Evolutionary conservation across 192 early-diverging fungal genomes (phyloP).

Genomic region (Allomyces macrogynus): DNA sequence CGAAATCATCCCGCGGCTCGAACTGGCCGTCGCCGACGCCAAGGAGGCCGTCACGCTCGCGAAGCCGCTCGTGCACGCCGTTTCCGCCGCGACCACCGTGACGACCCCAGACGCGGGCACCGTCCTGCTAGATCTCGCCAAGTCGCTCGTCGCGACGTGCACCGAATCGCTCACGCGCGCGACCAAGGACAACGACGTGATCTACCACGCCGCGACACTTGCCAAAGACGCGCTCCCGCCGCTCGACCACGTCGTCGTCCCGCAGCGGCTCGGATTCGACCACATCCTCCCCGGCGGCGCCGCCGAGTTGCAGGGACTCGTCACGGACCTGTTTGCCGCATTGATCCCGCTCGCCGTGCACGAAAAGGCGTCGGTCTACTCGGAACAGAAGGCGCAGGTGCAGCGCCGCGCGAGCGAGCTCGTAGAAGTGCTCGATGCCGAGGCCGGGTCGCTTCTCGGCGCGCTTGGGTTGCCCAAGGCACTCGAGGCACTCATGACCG

Average conservation of each 20-base stretch:
- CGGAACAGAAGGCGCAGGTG: slow-evolving; percentile 88
- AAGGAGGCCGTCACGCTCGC: slow-evolving; percentile 72
- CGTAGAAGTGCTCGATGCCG: slow-evolving; percentile 61
- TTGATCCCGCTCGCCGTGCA: slow-evolving; percentile 87
- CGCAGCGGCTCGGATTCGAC: slow-evolving; percentile 59
- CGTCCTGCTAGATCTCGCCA: slow-evolving; percentile 52
- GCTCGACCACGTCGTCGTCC: slow-evolving; percentile 45
- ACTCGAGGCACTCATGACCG: slow-evolving; percentile 54
- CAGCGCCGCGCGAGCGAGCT: slow-evolving; percentile 57
- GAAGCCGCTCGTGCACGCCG: slow-evolving; percentile 27
- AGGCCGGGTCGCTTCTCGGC: slow-evolving; percentile 59
- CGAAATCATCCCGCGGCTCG: slow-evolving; percentile 54
- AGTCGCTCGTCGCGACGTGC: slow-evolving; percentile 37
- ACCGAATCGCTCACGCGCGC: slow-evolving; percentile 47
- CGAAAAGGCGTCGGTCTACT: slow-evolving; percentile 79
- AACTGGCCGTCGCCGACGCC: slow-evolving; percentile 53
- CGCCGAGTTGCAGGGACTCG: slow-evolving; percentile 61
- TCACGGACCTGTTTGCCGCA: slow-evolving; percentile 76
- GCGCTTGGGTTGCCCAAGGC: slow-evolving; percentile 69
- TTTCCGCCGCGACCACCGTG: slow-evolving; percentile 37
- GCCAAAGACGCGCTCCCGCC: slow-evolving; percentile 52
- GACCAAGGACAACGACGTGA: slow-evolving; percentile 82
- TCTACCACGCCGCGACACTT: slow-evolving; percentile 79
- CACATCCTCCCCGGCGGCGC: slow-evolving; percentile 47
- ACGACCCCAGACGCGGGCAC: slow-evolving; percentile 36